Percentiles rank a stretch among this genome's conserved stretches.
These are phyloP conservation scores for Ceratobasidium theobromae DNA, from an alignment of 1,284 basidiomycete species.

Conservation along the genomic window DNA sequence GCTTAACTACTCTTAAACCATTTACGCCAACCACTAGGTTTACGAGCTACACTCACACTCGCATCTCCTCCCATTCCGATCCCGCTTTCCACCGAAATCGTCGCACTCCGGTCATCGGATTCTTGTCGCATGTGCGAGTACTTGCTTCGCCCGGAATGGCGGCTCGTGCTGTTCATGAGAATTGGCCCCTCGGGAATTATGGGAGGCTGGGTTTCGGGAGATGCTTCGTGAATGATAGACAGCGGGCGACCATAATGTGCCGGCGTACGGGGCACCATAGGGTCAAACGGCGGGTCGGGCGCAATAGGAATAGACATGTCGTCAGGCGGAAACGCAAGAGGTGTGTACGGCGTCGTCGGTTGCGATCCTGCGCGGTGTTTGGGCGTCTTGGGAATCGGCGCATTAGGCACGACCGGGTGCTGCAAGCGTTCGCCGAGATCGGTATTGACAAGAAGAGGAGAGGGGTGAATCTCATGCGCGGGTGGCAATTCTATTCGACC, in stretches of 20 bases:
- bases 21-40: conserved; percentile 28
- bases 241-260: conserved; percentile 26
- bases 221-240: background rate
- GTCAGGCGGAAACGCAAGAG: background rate
- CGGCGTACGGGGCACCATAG: conserved; percentile 6
- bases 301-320: background rate
- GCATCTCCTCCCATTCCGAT: conserved; percentile 13
- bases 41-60: conserved; percentile 30
- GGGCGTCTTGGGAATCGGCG: conserved; percentile 13
- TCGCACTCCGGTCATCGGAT: conserved; percentile 15
- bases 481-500: conserved; percentile 2
- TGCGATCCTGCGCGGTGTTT: conserved; percentile 27
- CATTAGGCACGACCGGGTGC: conserved; percentile 14
- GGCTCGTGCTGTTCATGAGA: background rate
- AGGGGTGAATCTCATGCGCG: conserved; percentile 23
- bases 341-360: background rate
- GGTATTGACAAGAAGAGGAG: conserved; percentile 17
- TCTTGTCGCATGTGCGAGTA: conserved; percentile 8
- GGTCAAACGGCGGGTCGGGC: conserved; percentile 2
- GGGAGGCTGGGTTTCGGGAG: background rate
- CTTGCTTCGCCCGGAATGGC: background rate
- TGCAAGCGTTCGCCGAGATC: conserved; percentile 10
- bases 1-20: conserved; percentile 28
- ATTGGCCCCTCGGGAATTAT: conserved; percentile 3
- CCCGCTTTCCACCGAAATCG: background rate